Conservation (phyloP, 225 moss, liverwort and hornwort genomes). For the Physcomitrellopsis africana region DNA sequence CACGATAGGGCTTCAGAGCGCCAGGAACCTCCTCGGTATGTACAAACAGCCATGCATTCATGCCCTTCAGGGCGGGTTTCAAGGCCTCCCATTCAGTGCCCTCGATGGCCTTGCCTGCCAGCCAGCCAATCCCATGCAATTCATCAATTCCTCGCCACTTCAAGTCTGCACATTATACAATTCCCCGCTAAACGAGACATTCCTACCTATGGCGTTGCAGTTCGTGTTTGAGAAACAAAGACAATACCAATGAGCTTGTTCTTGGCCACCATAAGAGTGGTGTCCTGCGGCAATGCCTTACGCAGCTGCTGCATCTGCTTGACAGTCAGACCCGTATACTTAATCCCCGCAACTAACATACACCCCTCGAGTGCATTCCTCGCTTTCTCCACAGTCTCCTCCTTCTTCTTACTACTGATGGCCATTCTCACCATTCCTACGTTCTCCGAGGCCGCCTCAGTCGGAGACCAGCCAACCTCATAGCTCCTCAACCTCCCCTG, state of each 20-base stretch:
- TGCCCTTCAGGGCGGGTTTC: conserved; percentile 89
- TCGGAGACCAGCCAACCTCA: conserved; percentile 9
- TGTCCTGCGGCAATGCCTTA: conserved; percentile 63
- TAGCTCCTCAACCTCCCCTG: conserved; percentile 33
- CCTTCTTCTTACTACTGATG: conserved; percentile 85
- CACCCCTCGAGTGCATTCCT: conserved; percentile 93
- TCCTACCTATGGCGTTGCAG: not conserved
- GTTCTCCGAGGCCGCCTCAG: not conserved
- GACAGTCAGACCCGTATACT: conserved; percentile 83
- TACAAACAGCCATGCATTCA: conserved; percentile 98
- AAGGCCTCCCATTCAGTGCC: conserved; percentile 90
- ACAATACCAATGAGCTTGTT: conserved; percentile 86
- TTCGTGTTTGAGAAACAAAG: not conserved
- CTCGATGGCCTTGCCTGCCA: conserved; percentile 90
- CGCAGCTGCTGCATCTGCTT: conserved; percentile 84
- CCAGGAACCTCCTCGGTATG: conserved; percentile 93
- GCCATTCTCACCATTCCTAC: conserved; percentile 66
- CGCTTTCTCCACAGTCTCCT: too few species aligned
- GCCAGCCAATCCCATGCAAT: not conserved
- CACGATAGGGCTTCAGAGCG: conserved; percentile 87
- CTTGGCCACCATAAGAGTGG: conserved; percentile 90
- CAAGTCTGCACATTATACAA: not conserved
- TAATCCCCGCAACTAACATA: conserved; percentile 80
- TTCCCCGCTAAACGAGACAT: not conserved
- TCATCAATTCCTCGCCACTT: not conserved